These are phyloP conservation scores for Rhodosporidiobolus sp. DNA, from an alignment of 768 basidiomycete genomes.

Conservation along the genomic window DNA sequence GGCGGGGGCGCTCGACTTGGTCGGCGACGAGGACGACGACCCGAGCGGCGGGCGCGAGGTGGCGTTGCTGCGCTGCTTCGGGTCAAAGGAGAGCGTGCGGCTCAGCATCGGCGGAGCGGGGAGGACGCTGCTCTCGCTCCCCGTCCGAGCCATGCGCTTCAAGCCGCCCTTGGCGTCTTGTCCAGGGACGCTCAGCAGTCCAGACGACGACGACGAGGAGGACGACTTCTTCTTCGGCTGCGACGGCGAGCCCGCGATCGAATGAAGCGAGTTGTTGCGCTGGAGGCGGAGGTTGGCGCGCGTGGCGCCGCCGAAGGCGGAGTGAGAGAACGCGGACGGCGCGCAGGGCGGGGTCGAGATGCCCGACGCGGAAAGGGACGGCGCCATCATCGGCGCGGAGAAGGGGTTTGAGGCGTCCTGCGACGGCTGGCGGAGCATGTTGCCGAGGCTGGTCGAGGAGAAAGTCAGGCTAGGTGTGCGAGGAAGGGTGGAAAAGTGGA, in stretches of 20 bases:
- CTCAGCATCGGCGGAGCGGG: slow-evolving; percentile 13
- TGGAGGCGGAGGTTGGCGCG: slow-evolving; percentile 18
- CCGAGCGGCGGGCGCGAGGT: not conserved
- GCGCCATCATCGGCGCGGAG: not conserved
- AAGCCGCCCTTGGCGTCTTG: not conserved
- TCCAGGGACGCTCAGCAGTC: not conserved
- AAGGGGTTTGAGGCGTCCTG: not conserved
- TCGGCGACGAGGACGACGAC: not conserved
- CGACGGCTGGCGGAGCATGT: slow-evolving; percentile 30
- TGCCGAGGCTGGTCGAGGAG: slow-evolving; percentile 12
- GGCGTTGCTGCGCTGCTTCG: not conserved
- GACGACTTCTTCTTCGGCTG: slow-evolving; percentile 16
- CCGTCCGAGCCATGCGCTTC: slow-evolving; percentile 24
- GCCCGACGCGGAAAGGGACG: not conserved
- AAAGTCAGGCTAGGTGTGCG: not conserved
- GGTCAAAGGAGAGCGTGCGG: slow-evolving; percentile 4
- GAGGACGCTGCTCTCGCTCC: slow-evolving; percentile 22
- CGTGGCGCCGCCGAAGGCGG: not conserved
- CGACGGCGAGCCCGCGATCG: slow-evolving; percentile 36
- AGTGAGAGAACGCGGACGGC: slow-evolving; percentile 2
- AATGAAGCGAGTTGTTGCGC: slow-evolving; percentile 33
- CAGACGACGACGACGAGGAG: not conserved
- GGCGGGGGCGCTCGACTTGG: not conserved
- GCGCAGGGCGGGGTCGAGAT: not conserved
- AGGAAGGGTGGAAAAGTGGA: not conserved